These are phyloP conservation scores for Myotisia sp. DNA, from an alignment of 2,329 filamentous ascomycete genomes.

Conservation along the genomic window DNA sequence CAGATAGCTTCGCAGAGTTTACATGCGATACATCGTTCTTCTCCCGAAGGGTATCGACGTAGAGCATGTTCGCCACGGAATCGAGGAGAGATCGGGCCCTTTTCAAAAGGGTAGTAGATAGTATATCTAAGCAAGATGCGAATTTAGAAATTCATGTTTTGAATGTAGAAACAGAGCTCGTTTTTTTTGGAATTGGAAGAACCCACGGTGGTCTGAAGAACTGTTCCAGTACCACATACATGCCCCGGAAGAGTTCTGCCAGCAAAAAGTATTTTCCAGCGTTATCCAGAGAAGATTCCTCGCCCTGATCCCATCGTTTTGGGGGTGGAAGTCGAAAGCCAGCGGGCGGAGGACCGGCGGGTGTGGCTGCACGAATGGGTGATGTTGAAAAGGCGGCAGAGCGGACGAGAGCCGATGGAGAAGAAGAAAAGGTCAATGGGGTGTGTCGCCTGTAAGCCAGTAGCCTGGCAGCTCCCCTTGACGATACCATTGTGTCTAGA, in stretches of 20 bases:
- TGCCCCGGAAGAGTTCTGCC: constrained; percentile 89
- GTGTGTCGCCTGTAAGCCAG: constrained; percentile 28
- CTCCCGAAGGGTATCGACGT: constrained; percentile 87
- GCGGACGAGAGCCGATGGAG: constrained; percentile 24
- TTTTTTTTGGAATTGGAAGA: neutral
- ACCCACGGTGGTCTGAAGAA: constrained; percentile 96
- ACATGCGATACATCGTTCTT: constrained; percentile 98
- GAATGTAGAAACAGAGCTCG: too few species aligned
- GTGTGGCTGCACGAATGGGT: constrained; percentile 49
- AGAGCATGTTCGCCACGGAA: constrained; percentile 98
- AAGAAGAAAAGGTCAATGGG: constrained; percentile 16
- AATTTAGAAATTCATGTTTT: neutral
- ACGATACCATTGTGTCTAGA: constrained; percentile 30
- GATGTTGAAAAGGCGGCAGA: constrained; percentile 48
- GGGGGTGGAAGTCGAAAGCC: constrained; percentile 65
- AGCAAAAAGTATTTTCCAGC: constrained; percentile 89
- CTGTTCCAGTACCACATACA: constrained; percentile 96
- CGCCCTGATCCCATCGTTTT: constrained; percentile 65
- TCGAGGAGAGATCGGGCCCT: constrained; percentile 92
- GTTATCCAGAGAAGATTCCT: constrained; percentile 65
- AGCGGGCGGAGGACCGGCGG: constrained; percentile 61
- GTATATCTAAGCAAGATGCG: constrained; percentile 68
- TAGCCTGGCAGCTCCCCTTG: constrained; percentile 31
- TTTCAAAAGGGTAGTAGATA: constrained; percentile 97
- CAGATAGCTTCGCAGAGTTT: constrained; percentile 98